Evolutionary conservation across 208 protist species (phyloP), one percentile per base, ranked within the genome.

Genomic region (Angomonas deanei): DNA sequence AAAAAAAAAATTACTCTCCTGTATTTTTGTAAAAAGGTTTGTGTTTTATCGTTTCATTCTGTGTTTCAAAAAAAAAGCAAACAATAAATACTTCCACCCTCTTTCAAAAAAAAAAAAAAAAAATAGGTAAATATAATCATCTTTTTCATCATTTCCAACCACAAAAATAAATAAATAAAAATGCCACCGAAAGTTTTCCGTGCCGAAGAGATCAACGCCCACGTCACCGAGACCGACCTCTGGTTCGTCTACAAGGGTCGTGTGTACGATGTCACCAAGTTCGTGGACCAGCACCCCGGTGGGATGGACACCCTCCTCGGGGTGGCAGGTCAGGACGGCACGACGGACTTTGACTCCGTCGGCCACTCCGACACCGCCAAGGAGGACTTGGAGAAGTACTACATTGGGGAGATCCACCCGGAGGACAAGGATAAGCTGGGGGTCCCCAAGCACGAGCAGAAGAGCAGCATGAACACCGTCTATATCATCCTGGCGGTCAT

Each of bases 231-330:
- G 60, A 59, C 79, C 5, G 80, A 91, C 55, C 49, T 91, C 28
- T 97, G 88, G 88, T 76, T 96, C 31, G 78, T 91, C 52, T 84
- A 89, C 47, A 70, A 97, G 61, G 74, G 76, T 48, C 94, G 93
- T 64, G 88, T 97, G 8, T 95, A 93, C 58, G 76, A 92, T 33
- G 65, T 97, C 24, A 91, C 81, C 15, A 78, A 80, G 52, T 97
- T 95, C 60, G 74, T 90, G 38, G 79, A 93, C 61, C 61, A 82
- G 53, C 92, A 97, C 72, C 91, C 94, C n/a, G 94, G 94, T 34
- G 91, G 92, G 48, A 71, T 78, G 8, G 90, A 93, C 64, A 88
- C 88, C 0, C 82, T 97, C 10, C 66, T 91, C 6, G 81, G 83
- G 28, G 77, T 91, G 23, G 92, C 80, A 2, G 92, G 88, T 13